Evolutionary conservation across 2,329 filamentous ascomycete species (phyloP).

Genomic region (Colletotrichum kahawae): DNA sequence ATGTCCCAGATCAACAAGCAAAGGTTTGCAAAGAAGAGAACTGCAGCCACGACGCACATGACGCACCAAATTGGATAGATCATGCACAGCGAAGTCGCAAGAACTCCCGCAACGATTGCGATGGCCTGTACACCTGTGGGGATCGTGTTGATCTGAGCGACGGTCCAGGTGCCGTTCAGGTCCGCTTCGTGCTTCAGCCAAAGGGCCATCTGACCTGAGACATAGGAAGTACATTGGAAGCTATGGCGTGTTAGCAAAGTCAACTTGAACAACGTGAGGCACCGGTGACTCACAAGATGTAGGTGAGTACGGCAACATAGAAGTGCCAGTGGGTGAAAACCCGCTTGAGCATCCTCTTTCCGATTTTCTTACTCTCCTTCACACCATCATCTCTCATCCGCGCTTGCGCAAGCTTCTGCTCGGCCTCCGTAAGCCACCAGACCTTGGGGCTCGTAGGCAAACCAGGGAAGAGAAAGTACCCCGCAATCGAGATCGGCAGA

Average conservation of each 20-base stretch:
- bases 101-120: constrained; percentile 25
- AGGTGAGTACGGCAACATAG: constrained; percentile 27
- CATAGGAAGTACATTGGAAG: constrained; percentile 23
- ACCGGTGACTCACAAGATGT: constrained; percentile 19
- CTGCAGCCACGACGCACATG: constrained; percentile 24
- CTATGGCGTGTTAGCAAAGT: not conserved
- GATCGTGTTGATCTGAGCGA: constrained; percentile 25
- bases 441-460: constrained; percentile 37
- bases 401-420: constrained; percentile 35
- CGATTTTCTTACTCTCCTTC: constrained; percentile 24
- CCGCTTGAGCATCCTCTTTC: constrained; percentile 29
- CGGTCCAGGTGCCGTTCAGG: not conserved
- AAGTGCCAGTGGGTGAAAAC: constrained; percentile 32
- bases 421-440: constrained; percentile 34
- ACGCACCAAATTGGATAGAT: constrained; percentile 35
- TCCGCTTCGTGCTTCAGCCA: constrained; percentile 26
- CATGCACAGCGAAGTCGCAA: constrained; percentile 31
- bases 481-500: constrained; percentile 52
- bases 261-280: accelerated
- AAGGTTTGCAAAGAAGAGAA: constrained; percentile 20
- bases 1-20: constrained; percentile 23
- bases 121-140: constrained; percentile 23
- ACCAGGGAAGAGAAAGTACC: constrained; percentile 46
- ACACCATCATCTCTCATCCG: constrained; percentile 28
- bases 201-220: constrained; percentile 23